Evolutionary conservation across 371 early-diverging fungal species (phyloP).

Genomic region (Massospora cicadina): DNA sequence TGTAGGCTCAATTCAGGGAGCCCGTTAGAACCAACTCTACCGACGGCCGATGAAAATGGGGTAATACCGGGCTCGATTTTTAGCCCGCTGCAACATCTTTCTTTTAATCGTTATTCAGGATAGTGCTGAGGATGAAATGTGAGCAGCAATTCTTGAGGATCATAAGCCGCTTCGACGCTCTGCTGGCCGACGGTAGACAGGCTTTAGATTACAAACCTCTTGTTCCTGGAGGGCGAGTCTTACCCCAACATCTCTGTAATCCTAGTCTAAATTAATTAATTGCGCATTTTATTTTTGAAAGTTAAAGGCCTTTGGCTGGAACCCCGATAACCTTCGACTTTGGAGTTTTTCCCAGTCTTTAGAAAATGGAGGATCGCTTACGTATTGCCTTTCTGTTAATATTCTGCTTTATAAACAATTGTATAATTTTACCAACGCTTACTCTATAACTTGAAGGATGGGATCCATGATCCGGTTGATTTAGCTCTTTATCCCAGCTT

Average conservation of each 20-base stretch:
- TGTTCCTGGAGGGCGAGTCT: constrained; percentile 3
- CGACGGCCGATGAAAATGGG: neutral
- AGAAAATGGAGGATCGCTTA: neutral
- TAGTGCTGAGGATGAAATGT: neutral
- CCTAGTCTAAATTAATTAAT: neutral
- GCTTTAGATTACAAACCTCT: constrained; percentile 2
- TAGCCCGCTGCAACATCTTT: neutral
- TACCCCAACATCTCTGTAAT: neutral
- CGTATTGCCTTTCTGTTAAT: neutral
- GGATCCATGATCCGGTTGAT: too few species aligned
- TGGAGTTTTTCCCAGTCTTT: neutral
- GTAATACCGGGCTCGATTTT: neutral
- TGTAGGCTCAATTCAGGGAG: neutral
- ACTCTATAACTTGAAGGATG: too few species aligned
- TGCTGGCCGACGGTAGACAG: neutral
- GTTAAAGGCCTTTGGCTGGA: neutral
- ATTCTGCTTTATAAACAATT: neutral
- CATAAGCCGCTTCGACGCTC: neutral
- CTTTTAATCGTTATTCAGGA: neutral
- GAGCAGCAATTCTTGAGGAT: neutral
- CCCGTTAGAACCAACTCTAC: neutral
- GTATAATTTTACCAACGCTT: neutral
- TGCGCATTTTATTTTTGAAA: neutral
- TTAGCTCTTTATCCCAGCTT: too few species aligned
- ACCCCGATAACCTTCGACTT: neutral